These are phyloP conservation scores for Zalerion maritima DNA, from an alignment of 495 filamentous ascomycete species.

Conservation along the genomic window DNA sequence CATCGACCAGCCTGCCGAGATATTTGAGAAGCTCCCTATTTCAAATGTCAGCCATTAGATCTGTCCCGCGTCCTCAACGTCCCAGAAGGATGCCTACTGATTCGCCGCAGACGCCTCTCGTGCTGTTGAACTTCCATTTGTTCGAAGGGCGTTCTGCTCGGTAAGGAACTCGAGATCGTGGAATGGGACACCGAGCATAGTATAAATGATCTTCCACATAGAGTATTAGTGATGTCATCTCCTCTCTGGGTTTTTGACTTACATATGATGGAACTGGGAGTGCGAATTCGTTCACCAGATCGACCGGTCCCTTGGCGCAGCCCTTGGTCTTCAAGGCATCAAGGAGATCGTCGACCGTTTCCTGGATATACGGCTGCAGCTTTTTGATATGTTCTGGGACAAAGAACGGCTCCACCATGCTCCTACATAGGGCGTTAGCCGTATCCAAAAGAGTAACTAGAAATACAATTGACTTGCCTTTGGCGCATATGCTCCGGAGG, in stretches of 20 bases:
- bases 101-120: constrained; percentile 25
- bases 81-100: constrained; percentile 6
- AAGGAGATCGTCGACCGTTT: constrained; percentile 25
- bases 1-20: constrained; percentile 21
- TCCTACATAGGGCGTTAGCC: constrained; percentile 3
- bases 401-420: constrained; percentile 30
- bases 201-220: constrained; percentile 28
- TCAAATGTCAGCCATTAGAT: too few species aligned
- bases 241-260: constrained; percentile 1
- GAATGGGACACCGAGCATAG: constrained; percentile 30
- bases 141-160: constrained; percentile 25
- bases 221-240: background rate
- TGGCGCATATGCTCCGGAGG: constrained; percentile 28
- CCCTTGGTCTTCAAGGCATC: constrained; percentile 19
- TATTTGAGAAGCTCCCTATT: constrained; percentile 23
- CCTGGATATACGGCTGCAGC: constrained; percentile 26
- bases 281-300: constrained; percentile 28
- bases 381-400: constrained; percentile 19
- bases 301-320: constrained; percentile 18
- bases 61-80: background rate
- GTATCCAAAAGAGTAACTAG: background rate
- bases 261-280: constrained; percentile 29
- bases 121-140: constrained; percentile 27
- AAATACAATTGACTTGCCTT: too few species aligned
- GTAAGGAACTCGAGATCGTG: constrained; percentile 30